Conservation (phyloP, 352 stramenopile genomes). For the Phytophthora capsici region DNA sequence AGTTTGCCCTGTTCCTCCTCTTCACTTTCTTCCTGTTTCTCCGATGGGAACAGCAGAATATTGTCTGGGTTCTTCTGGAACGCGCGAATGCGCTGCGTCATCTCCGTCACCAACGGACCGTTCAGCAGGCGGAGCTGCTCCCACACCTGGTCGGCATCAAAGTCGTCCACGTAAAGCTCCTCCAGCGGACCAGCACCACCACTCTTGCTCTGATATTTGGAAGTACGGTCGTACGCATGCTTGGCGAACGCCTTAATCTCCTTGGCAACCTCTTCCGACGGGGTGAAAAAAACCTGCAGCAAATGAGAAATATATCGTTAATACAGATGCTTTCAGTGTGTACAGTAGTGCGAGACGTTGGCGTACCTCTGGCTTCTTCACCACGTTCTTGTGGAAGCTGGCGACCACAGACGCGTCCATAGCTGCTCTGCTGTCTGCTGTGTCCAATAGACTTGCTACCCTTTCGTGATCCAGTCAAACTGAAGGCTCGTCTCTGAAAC, state of each 20-base stretch:
- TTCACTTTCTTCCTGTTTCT: conserved; percentile 44
- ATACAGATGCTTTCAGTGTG: too few relatives aligned
- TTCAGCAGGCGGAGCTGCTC: conserved; percentile 88
- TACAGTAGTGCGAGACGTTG: not conserved
- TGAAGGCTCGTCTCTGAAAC: not conserved
- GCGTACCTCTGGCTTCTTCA: conserved; percentile 74
- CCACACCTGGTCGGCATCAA: conserved; percentile 87
- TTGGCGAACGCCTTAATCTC: conserved; percentile 82
- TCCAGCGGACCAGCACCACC: conserved; percentile 56
- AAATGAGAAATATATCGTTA: conserved; percentile 6
- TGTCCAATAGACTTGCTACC: conserved; percentile 41
- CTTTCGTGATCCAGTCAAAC: conserved; percentile 48
- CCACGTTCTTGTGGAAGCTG: conserved; percentile 72
- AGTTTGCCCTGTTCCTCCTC: conserved; percentile 31
- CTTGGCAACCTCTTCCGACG: conserved; percentile 63
- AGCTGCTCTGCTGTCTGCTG: conserved; percentile 16
- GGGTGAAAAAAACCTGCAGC: conserved; percentile 79
- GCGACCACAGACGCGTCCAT: conserved; percentile 71
- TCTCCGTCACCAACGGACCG: conserved; percentile 67
- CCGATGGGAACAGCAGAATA: conserved; percentile 65
- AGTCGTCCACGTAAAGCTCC: conserved; percentile 83
- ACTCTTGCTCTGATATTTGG: conserved; percentile 61
- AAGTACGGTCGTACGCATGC: conserved; percentile 81
- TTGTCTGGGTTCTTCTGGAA: conserved; percentile 67
- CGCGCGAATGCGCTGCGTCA: conserved; percentile 72